Evolutionary conservation across 495 filamentous ascomycete species (phyloP), one percentile per base, ranked within the genome.

Genomic region (Podospora pseudoanserina): DNA sequence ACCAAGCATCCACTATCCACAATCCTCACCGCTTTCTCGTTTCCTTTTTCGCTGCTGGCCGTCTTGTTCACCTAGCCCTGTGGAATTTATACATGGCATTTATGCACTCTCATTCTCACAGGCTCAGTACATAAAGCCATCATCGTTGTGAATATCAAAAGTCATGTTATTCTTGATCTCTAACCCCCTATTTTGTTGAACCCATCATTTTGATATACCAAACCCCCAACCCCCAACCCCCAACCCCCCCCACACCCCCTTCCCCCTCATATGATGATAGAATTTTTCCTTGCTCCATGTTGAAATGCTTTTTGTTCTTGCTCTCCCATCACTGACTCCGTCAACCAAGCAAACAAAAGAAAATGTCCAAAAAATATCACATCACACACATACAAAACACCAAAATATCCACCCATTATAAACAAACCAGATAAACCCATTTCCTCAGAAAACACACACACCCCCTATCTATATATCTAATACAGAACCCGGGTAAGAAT

Each of bases 401-500:
- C 39, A 49, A 13, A 13, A 49, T 32, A 32, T 32, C 30, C 30
- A 32, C 30, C 30, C 30, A 32, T 32, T 32, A 32, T 32, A 32
- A 5, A 7, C 4, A 32, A 32, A 4, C 30, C 30, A 32, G 30
- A 32, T 7, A 32, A 32, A 4, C 30, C 30, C 30, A 0, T 64
- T 39, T 54, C 20, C 26, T 58, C 27, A 59, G 23, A 23, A 57
- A 53, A n/a, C 18, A 23, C 23, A 23, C 23, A 23, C 56, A 30
- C 54, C 39, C n/a, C 3, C 0, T 20, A 26, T 49, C 44, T 32
- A 20, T 55, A n/a, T 1, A n/a, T 74, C 85, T 86, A 98, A 78
- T 97, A 98, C 62, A 98, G 79, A 61, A 98, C 85, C 64, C 94
- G 87, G 30, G 93, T 96, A 82, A 93, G 83, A 65, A 98, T 95